phyloP scores from a whole-genome alignment of 805 yeast genomes.

The Yarrowia hollandica region DNA sequence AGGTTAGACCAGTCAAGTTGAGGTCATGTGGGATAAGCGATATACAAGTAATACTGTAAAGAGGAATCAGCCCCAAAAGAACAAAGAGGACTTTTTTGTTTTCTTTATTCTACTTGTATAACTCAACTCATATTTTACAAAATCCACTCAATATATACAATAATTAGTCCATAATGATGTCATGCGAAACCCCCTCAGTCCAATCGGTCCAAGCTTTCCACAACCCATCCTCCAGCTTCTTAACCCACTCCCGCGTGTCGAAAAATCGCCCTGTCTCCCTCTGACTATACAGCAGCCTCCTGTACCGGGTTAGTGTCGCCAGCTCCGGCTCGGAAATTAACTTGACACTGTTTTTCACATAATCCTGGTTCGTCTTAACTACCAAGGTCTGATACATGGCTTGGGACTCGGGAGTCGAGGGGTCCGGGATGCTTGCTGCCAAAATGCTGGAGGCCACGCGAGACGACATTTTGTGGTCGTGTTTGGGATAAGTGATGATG shows the following conservation, averaged over 20 bases:
- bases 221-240: not conserved
- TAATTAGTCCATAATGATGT: not conserved
- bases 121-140: no score
- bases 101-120: no score
- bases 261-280: not conserved
- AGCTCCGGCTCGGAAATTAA: not conserved
- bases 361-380: not conserved
- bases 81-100: no score
- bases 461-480: conserved; percentile 35
- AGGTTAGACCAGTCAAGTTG: not conserved
- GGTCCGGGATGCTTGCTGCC: conserved; percentile 37
- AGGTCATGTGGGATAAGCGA: not conserved
- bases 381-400: not conserved
- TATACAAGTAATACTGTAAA: not conserved
- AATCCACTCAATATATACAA: not conserved
- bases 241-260: conserved; percentile 3
- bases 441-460: conserved; percentile 40
- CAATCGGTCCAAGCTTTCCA: not conserved
- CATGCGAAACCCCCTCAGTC: not conserved
- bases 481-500: conserved; percentile 39
- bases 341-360: not conserved
- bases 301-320: not conserved
- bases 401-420: not conserved
- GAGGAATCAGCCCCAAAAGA: not conserved
- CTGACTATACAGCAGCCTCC: not conserved